phyloP scores from a whole-genome alignment of 202 grass and related monocot genomes.

The Setaria italica region DNA sequence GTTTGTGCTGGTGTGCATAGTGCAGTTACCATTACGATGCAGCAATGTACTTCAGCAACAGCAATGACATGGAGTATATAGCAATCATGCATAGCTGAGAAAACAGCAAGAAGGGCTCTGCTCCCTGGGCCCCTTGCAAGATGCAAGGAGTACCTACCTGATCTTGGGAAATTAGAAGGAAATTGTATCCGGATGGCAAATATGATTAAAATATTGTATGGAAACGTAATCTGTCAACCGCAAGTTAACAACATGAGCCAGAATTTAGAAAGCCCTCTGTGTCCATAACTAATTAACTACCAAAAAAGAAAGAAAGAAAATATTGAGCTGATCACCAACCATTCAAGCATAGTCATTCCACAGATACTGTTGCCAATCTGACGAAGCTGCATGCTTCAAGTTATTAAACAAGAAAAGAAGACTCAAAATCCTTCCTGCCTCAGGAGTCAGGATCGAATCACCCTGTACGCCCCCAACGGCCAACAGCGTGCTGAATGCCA shows the following conservation, averaged over 20 bases:
- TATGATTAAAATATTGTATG: background rate
- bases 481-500: background rate
- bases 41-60: background rate
- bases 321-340: background rate
- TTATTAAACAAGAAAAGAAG: background rate
- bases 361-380: background rate
- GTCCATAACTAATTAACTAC: background rate
- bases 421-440: background rate
- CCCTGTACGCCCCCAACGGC: background rate
- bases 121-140: background rate
- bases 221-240: background rate
- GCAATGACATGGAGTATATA: background rate
- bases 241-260: background rate
- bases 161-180: background rate
- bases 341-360: background rate
- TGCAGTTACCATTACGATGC: background rate
- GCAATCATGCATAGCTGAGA: background rate
- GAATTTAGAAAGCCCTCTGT: background rate
- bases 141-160: background rate
- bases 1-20: background rate
- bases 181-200: background rate
- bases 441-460: background rate
- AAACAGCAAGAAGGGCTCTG: background rate
- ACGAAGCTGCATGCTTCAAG: background rate
- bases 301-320: background rate